These are phyloP conservation scores for Osmanthus fragrans DNA, from an alignment of 257 asterid genomes.

Conservation along the genomic window DNA sequence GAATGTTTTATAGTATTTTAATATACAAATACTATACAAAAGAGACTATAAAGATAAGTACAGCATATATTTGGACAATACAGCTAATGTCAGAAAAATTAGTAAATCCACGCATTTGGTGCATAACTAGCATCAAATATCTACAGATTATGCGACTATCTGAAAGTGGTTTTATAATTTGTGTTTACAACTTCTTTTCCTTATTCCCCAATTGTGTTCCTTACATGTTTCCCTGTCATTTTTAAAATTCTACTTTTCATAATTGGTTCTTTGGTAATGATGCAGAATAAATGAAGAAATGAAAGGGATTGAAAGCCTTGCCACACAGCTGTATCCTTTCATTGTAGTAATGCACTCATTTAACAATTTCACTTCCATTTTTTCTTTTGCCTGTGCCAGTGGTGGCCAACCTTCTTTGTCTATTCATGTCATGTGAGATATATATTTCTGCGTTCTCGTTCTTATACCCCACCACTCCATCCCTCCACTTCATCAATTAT, in stretches of 20 bases:
- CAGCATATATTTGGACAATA: no score
- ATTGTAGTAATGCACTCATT: neutral
- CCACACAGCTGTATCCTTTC: conserved; percentile 82
- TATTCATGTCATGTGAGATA: neutral
- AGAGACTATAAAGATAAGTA: no score
- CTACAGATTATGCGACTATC: no score
- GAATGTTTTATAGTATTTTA: no score
- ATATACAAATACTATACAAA: no score
- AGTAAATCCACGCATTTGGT: no score
- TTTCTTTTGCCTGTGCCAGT: neutral
- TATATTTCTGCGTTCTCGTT: neutral
- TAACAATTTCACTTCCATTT: neutral
- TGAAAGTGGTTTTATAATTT: no score
- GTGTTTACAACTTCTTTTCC: neutral
- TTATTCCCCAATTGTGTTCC: neutral
- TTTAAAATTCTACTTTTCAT: neutral
- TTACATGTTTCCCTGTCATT: neutral
- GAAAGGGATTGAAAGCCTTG: conserved; percentile 79
- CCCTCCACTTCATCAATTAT: no score
- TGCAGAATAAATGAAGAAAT: conserved; percentile 93
- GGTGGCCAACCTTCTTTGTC: no score
- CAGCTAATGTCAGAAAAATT: no score
- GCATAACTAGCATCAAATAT: no score
- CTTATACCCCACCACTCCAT: no score
- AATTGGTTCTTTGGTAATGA: neutral